These are phyloP conservation scores for Eucalyptus fibrosa DNA, from an alignment of 345 rosid species.

Conservation along the genomic window DNA sequence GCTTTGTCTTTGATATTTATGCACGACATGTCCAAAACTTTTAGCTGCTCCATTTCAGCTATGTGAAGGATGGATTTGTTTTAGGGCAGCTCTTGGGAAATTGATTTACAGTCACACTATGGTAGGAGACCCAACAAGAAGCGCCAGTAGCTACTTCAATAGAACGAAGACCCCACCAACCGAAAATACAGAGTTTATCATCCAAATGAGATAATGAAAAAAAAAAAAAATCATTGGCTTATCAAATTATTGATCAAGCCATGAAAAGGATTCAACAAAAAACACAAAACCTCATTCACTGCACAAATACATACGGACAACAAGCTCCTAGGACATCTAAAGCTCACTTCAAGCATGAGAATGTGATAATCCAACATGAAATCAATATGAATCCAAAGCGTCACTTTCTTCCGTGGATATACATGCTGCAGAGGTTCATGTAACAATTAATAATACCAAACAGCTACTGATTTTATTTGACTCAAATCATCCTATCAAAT, in stretches of 20 bases:
- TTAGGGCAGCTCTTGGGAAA: slow-evolving; percentile 87
- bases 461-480: not conserved
- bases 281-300: not conserved
- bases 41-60: slow-evolving; percentile 22
- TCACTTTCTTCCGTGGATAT: not conserved
- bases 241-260: no score
- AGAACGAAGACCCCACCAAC: not conserved
- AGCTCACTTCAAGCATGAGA: not conserved
- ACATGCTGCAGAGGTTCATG: not conserved
- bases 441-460: not conserved
- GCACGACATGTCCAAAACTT: not conserved
- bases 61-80: slow-evolving; percentile 71
- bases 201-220: not conserved
- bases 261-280: no score
- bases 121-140: slow-evolving; percentile 8
- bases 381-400: not conserved
- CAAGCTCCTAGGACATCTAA: not conserved
- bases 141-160: not conserved
- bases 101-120: slow-evolving; percentile 66
- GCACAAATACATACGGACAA: not conserved
- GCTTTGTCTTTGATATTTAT: not conserved
- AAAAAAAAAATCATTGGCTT: no score
- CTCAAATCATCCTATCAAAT: not conserved
- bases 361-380: not conserved
- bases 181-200: not conserved